phyloP scores from a whole-genome alignment of 2,329 filamentous ascomycete species.

The Dendrostoma leiphaemia region DNA sequence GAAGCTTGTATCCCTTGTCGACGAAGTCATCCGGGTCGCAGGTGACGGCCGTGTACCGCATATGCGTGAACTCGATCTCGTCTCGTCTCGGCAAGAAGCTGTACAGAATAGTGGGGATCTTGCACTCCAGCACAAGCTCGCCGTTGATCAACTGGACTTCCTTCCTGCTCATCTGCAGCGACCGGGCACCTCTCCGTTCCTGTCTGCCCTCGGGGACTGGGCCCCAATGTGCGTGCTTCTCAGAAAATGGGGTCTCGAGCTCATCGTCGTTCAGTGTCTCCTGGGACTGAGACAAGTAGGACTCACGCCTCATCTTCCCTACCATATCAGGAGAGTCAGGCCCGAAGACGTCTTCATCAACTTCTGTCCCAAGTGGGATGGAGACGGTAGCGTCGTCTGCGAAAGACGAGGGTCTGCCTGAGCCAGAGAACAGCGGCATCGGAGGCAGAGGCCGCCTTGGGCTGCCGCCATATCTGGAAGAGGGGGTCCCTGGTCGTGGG shows the following conservation, averaged over 20 bases:
- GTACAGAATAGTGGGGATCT: constrained; percentile 97
- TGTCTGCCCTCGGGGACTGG: constrained; percentile 86
- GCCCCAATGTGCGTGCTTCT: constrained; percentile 78
- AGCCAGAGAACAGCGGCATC: constrained; percentile 75
- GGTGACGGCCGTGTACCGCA: constrained; percentile 98
- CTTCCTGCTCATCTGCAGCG: constrained; percentile 86
- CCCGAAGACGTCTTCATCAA: constrained; percentile 73
- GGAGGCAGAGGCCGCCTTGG: constrained; percentile 84
- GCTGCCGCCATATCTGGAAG: constrained; percentile 83
- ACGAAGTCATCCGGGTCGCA: constrained; percentile 96
- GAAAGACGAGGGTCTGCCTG: constrained; percentile 50
- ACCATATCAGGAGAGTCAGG: constrained; percentile 49
- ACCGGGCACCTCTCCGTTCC: constrained; percentile 79
- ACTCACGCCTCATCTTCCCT: constrained; percentile 54
- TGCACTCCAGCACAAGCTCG: constrained; percentile 96
- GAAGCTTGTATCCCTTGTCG: constrained; percentile 82
- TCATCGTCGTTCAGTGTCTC: constrained; percentile 50
- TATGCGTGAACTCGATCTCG: constrained; percentile 95
- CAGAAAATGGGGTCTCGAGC: constrained; percentile 28
- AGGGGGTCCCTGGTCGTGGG: constrained; percentile 86
- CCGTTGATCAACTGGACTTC: constrained; percentile 97
- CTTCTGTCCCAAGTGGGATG: constrained; percentile 63
- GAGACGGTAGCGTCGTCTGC: constrained; percentile 68
- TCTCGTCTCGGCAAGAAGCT: constrained; percentile 92
- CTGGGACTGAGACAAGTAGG: constrained; percentile 54